phyloP scores from a whole-genome alignment of 768 basidiomycete species.

The Rhodotorula paludigena region DNA sequence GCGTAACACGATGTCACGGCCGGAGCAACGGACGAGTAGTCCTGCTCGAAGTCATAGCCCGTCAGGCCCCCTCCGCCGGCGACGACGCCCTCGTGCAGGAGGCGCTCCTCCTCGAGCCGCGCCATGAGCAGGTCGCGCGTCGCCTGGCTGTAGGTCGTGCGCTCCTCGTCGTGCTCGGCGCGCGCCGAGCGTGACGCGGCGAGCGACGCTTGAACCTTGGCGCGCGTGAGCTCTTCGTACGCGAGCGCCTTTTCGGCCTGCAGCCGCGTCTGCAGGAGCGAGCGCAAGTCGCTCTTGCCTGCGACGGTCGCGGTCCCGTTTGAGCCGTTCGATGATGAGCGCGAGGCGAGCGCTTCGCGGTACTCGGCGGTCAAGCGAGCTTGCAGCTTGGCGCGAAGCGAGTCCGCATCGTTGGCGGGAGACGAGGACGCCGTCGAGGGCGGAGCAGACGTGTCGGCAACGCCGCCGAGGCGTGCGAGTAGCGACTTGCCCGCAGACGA shows the following conservation, averaged over 20 bases:
- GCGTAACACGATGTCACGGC: too few relatives aligned
- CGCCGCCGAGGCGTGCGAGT: constrained; percentile 3
- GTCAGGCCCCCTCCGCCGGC: not conserved
- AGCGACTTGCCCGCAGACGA: not conserved
- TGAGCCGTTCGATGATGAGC: too few relatives aligned
- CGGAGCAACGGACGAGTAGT: not conserved
- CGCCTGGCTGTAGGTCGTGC: constrained; percentile 16
- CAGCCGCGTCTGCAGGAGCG: constrained; percentile 2
- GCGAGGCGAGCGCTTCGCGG: constrained; percentile 17
- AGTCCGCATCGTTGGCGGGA: not conserved
- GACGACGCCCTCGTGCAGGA: not conserved
- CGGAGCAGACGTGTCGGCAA: not conserved
- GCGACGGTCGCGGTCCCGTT: not conserved
- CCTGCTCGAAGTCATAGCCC: not conserved
- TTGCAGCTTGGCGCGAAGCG: constrained; percentile 20
- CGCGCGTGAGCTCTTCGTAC: constrained; percentile 12
- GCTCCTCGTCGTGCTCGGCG: not conserved
- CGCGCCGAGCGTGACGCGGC: not conserved
- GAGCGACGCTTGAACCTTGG: not conserved
- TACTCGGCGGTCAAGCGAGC: constrained; percentile 33
- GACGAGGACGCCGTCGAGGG: not conserved
- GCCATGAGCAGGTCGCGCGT: constrained; percentile 26
- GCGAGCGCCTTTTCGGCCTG: constrained; percentile 27
- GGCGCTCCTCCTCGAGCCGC: constrained; percentile 32
- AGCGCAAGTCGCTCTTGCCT: constrained; percentile 11